These are phyloP conservation scores for Wickerhamiella azyma DNA, from an alignment of 805 yeast species.

Conservation along the genomic window DNA sequence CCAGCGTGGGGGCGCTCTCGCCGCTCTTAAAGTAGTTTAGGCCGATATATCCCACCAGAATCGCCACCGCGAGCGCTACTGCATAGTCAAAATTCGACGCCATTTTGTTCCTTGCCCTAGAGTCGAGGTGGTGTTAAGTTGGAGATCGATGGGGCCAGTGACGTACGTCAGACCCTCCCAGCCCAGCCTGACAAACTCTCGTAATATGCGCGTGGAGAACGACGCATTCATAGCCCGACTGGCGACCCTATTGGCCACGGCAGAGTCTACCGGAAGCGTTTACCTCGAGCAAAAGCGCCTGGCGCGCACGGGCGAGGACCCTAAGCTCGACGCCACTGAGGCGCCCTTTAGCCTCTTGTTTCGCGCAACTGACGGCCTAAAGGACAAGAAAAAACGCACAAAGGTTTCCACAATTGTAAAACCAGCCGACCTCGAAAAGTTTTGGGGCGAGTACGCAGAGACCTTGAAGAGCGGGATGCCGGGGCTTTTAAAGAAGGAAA, in stretches of 20 bases:
- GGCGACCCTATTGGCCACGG: constrained; percentile 18
- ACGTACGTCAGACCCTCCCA: too few species aligned
- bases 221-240: constrained; percentile 23
- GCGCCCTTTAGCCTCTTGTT: constrained; percentile 47
- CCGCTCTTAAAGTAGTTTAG: constrained; percentile 13
- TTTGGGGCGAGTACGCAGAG: constrained; percentile 66
- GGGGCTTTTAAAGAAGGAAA: constrained; percentile 73
- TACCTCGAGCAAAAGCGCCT: constrained; percentile 27
- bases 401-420: constrained; percentile 65
- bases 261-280: constrained; percentile 25
- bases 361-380: constrained; percentile 49
- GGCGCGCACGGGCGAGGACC: constrained; percentile 15
- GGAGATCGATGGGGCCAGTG: too few species aligned
- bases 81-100: constrained; percentile 4
- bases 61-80: constrained; percentile 12
- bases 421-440: constrained; percentile 44
- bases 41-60: constrained; percentile 14
- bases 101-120: not conserved
- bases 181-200: too few species aligned
- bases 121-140: not conserved
- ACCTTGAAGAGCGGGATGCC: constrained; percentile 55
- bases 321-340: constrained; percentile 14
- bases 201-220: constrained; percentile 13
- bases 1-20: constrained; percentile 1
- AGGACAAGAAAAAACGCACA: constrained; percentile 35